Percentiles rank a stretch among this genome's conserved stretches.
Evolutionary conservation across 2,329 filamentous ascomycete species (phyloP).

Genomic region (Colletotrichum trifolii): DNA sequence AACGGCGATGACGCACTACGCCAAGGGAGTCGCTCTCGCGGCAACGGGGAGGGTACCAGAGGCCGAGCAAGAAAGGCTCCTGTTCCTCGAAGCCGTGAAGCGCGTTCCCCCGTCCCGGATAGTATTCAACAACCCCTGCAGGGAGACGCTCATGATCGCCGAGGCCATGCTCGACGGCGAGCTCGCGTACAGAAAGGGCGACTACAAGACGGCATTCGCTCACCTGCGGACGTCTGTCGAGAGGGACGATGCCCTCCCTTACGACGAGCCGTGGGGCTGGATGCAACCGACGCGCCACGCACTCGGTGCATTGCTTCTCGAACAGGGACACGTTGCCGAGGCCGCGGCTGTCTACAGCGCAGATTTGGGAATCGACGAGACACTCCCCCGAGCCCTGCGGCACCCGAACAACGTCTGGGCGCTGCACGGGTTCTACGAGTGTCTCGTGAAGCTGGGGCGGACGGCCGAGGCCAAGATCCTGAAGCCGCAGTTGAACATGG

Average conservation of each 20-base stretch:
- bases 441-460: slow-evolving; percentile 67
- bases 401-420: slow-evolving; percentile 83
- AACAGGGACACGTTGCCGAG: slow-evolving; percentile 69
- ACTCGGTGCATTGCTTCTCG: slow-evolving; percentile 75
- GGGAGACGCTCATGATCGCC: slow-evolving; percentile 72
- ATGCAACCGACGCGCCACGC: slow-evolving; percentile 81
- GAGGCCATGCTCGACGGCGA: slow-evolving; percentile 79
- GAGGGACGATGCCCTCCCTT: slow-evolving; percentile 72
- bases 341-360: slow-evolving; percentile 68
- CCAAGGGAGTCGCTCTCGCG: slow-evolving; percentile 73
- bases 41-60: slow-evolving; percentile 64
- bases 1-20: slow-evolving; percentile 76
- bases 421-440: slow-evolving; percentile 79
- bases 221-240: slow-evolving; percentile 67
- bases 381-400: slow-evolving; percentile 70
- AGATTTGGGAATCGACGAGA: slow-evolving; percentile 70
- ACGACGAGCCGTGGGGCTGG: slow-evolving; percentile 83
- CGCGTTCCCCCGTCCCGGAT: slow-evolving; percentile 69
- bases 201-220: slow-evolving; percentile 68
- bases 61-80: slow-evolving; percentile 61
- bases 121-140: slow-evolving; percentile 75
- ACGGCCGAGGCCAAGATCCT: slow-evolving; percentile 49
- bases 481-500: slow-evolving; percentile 59
- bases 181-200: slow-evolving; percentile 73
- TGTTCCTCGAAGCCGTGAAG: slow-evolving; percentile 63